Evolutionary conservation across 192 early-diverging fungal species (phyloP), one percentile per base, ranked within the genome.

Genomic region (Coemansia sp.): DNA sequence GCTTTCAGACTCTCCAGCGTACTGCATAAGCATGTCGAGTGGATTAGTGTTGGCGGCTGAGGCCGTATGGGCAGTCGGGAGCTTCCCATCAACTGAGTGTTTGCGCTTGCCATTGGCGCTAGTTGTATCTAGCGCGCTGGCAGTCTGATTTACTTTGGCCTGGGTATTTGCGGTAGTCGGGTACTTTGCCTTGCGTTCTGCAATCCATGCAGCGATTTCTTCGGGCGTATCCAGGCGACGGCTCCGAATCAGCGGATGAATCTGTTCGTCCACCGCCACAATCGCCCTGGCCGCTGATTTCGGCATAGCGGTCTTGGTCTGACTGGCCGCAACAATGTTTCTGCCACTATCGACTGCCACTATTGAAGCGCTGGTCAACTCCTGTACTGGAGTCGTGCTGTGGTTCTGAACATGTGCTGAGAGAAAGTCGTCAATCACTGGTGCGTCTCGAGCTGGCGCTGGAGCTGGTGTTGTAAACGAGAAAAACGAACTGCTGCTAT

Each of bases 131-230:
- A 0, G 44, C 43, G 50, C 37, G 29, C 13, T 59, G 20, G 18
- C 47, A 50, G 30, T 12, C 58, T 47, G 62, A 38, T n/a, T 29
- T 11, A 24, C 86, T 59, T 94, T 94, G 53, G 80, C 67, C 24
- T 60, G 70, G 12, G 93, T 78, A 71, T 91, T 95, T 20, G 67
- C 85, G 35, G 87, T 74, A 0, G 90, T 92, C 24, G 94, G 94
- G 78, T 89, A 95, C 50, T 86, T 87, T 61, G 82, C 87, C 61
- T 92, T 92, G 45, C 94, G 71, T 47, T 91, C 92, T 27, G 83
- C 89, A 34, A 95, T 94, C 92, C 92, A 96, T n/a, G 87, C 80
- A 2, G 74, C 89, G 35, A 95, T 88, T 35, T 90, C 91, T 61
- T 93, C 92, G 27, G 86, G 84, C 29, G 87, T 87, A 9, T 87